These are phyloP conservation scores for Diplodia seriata DNA, from an alignment of 2,329 filamentous ascomycete genomes.

Conservation along the genomic window DNA sequence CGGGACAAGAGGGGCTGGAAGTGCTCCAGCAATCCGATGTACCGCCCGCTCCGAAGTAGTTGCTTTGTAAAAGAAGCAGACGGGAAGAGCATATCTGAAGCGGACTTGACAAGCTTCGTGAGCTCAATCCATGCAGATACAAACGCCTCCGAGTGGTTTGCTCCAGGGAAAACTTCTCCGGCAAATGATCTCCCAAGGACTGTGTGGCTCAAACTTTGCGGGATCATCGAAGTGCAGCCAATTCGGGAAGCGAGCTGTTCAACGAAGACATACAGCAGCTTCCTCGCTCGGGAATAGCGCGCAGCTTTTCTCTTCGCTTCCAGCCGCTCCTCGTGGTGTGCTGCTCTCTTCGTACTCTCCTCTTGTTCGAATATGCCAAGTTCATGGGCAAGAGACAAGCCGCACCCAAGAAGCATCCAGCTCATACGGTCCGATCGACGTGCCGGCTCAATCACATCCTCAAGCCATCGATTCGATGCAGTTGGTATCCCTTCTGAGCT, in stretches of 20 bases:
- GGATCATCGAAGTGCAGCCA: constrained; percentile 60
- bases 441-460: constrained; percentile 62
- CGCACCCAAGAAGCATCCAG: constrained; percentile 65
- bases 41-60: constrained; percentile 56
- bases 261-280: constrained; percentile 56
- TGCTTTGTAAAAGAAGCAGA: constrained; percentile 50
- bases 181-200: constrained; percentile 45
- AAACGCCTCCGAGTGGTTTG: constrained; percentile 40
- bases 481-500: constrained; percentile 43
- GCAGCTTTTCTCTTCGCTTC: constrained; percentile 38
- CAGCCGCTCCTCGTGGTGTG: background rate
- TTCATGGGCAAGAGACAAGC: constrained; percentile 60
- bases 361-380: constrained; percentile 58
- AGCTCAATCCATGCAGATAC: constrained; percentile 60
- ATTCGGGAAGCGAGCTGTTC: constrained; percentile 60
- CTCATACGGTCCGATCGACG: constrained; percentile 65
- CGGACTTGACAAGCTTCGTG: constrained; percentile 56
- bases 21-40: constrained; percentile 58
- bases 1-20: constrained; percentile 51
- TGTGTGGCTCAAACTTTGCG: constrained; percentile 52
- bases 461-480: constrained; percentile 55
- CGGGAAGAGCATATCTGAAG: constrained; percentile 62
- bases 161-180: constrained; percentile 21
- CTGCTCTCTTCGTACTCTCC: constrained; percentile 35
- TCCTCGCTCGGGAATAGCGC: constrained; percentile 48